Base-by-base conservation (phyloP, 1,139 yeast genomes). In the Kurtzmaniella natalensis region DNA sequence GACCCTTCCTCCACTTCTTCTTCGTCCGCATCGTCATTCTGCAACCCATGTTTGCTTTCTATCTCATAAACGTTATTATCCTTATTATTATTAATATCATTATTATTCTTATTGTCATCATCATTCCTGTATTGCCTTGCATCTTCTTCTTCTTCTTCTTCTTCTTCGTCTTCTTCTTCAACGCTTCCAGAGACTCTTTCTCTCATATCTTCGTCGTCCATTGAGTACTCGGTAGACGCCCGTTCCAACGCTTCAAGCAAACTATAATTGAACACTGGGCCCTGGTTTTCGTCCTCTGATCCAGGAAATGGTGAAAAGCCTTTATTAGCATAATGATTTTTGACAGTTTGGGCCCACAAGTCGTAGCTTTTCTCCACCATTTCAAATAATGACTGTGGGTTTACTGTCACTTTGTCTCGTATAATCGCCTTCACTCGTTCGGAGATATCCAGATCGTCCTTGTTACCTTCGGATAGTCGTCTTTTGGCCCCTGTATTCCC, bases 291-390 rank as follows among this genome's bases (percentile, higher is more conserved):
- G 5, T 44, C 50, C 22, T 49, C 48, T 31, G 50, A 57, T 7
- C 37, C 39, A 7, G 66, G 66, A 30, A 60, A 58, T 8, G 66
- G 66, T 55, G 55, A 58, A 31, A 47, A 59, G 7, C 20, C 29
- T 27, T 55, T 55, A 26, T 53, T 51, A 15, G 49, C 50, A 30
- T 55, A 51, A 35, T 54, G 58, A 31, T 49, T 50, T 35, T 53
- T 54, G 47, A 60, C 50, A 8, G 57, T 59, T 29, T 55, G 59
- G 54, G 53, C 66, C 71, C 71, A 65, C 10, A 57, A 48, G 30
- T 64, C 66, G 40, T 64, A 64, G 44, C 63, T 61, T 39, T 59
- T 59, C 9, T 66, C 54, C 14, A 64, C 63, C 32, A 60, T 53
- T 24, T 61, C 64, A 46, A 63, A 57, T 17, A 64, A 50, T 36